Percentiles rank a stretch among this genome's conserved stretches.
phyloP scores from a whole-genome alignment of 352 stramenopile genomes.

The Pythium pyrilobum region DNA sequence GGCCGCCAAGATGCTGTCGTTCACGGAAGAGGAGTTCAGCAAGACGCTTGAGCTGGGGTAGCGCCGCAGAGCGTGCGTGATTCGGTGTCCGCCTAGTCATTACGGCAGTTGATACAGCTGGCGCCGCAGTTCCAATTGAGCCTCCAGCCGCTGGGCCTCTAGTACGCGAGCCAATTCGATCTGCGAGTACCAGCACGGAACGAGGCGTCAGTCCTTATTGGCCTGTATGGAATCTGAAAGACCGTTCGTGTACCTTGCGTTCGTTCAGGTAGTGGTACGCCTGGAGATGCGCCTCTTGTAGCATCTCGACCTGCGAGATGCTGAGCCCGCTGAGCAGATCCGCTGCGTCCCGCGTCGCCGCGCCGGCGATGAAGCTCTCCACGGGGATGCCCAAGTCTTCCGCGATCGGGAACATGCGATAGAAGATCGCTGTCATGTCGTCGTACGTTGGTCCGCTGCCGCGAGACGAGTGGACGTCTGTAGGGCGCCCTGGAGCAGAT shows the following conservation, averaged over 20 bases:
- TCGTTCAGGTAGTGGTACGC: conserved; percentile 81
- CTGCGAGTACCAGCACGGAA: conserved; percentile 20
- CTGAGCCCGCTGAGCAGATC: conserved; percentile 54
- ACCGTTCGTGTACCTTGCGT: conserved; percentile 53
- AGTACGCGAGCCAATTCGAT: conserved; percentile 70
- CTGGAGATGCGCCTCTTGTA: conserved; percentile 78
- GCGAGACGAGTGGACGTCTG: too few relatives aligned
- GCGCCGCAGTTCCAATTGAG: conserved; percentile 56
- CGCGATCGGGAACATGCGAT: conserved; percentile 63
- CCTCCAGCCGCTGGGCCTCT: conserved; percentile 68
- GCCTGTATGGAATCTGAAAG: too few relatives aligned
- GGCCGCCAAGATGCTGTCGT: conserved; percentile 83
- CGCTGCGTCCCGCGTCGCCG: conserved; percentile 31
- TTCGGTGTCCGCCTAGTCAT: too few relatives aligned
- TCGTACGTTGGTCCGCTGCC: conserved; percentile 32
- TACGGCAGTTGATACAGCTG: conserved; percentile 48
- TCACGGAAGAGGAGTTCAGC: conserved; percentile 81
- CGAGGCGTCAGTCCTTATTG: background rate
- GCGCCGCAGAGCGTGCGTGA: too few relatives aligned
- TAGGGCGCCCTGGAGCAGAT: too few relatives aligned
- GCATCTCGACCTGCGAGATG: conserved; percentile 76
- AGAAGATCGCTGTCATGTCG: conserved; percentile 45
- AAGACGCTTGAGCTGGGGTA: conserved; percentile 64
- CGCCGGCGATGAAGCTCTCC: conserved; percentile 71
- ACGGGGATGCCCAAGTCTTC: conserved; percentile 69